Conservation (phyloP, 2,329 filamentous ascomycete genomes). For the Pezicula carpinea region DNA sequence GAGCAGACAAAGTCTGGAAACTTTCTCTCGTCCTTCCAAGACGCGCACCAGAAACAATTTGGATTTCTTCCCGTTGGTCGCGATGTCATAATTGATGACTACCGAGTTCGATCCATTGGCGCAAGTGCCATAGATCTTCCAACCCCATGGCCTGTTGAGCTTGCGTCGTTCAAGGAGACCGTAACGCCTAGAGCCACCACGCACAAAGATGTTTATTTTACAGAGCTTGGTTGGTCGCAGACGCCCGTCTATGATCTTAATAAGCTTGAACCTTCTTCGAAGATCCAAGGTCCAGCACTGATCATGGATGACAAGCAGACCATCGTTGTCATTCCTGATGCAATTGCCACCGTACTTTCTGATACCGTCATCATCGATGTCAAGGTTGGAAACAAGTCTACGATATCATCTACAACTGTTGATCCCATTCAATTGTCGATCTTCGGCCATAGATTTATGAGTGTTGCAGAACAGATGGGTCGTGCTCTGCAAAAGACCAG, state of each 20-base stretch:
- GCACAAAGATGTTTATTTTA: constrained; percentile 56
- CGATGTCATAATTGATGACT: constrained; percentile 83
- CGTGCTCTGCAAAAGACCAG: constrained; percentile 72
- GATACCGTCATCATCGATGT: constrained; percentile 80
- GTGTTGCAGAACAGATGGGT: constrained; percentile 78
- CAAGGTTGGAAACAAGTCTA: background rate
- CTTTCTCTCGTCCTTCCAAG: constrained; percentile 75
- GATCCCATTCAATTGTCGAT: constrained; percentile 72
- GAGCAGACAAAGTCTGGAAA: constrained; percentile 56
- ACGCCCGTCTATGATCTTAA: constrained; percentile 76
- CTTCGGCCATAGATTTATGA: constrained; percentile 77
- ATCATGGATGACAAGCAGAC: constrained; percentile 84
- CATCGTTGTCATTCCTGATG: constrained; percentile 76
- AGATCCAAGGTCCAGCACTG: constrained; percentile 66
- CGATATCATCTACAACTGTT: constrained; percentile 36
- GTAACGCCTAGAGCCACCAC: constrained; percentile 39
- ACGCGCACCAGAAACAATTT: constrained; percentile 84
- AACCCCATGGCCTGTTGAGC: constrained; percentile 52
- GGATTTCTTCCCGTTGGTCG: constrained; percentile 71
- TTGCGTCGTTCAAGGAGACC: constrained; percentile 64
- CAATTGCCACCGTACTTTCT: constrained; percentile 65
- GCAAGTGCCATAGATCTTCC: background rate
- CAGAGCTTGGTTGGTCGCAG: constrained; percentile 46
- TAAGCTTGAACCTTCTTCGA: background rate
- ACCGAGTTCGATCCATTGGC: constrained; percentile 79